Base-by-base conservation (phyloP, 192 early-diverging fungal genomes). In the Funneliformis mosseae region DNA sequence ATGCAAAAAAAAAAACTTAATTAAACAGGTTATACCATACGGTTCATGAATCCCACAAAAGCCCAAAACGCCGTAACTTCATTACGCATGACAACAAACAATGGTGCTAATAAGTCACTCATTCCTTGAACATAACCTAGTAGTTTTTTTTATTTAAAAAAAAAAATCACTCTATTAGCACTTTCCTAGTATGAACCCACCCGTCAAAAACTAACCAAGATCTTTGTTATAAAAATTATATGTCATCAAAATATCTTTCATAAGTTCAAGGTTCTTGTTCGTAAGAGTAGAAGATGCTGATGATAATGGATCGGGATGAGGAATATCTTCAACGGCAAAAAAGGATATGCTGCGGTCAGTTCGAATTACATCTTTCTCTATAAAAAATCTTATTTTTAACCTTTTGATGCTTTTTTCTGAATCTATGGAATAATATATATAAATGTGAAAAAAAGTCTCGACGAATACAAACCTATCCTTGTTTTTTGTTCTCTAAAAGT, bases 71-170 rank as follows among this genome's bases (percentile, higher is more conserved):
- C 89, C 33, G 97, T 88, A 33, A 90, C 91, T 86, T 98, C 98
- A 80, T 98, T 94, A 63, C 89, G 85, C 84, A 97, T 93, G 6
- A 96, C 93, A 12, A 91, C 95, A 87, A 95, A 94, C 8, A 98
- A 87, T 10, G 98, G 97, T 23, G 96, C 92, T 55, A 96, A 86
- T 25, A 99, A 87, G 79, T 99, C 98, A 27, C 92, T 94, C 98
- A 99, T 99, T 14, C 98, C 98, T 84, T 99, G 97, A 0, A 98
- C 97, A 80, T 97, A 98, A 28, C 96, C 96, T 59, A 78, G 10
- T 48, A n/a, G 48, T 23, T 28, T 6, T 38, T 63, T 23, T 76
- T 60, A 27, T 63, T 42, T 63, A 10, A 6, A 39, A 64, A 39
- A 63, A 64, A 64, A 21, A 9, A 9, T 28, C 60, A 23, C 33